phyloP scores from a whole-genome alignment of 2,329 filamentous ascomycete species.

The Verticillium tricorpus region DNA sequence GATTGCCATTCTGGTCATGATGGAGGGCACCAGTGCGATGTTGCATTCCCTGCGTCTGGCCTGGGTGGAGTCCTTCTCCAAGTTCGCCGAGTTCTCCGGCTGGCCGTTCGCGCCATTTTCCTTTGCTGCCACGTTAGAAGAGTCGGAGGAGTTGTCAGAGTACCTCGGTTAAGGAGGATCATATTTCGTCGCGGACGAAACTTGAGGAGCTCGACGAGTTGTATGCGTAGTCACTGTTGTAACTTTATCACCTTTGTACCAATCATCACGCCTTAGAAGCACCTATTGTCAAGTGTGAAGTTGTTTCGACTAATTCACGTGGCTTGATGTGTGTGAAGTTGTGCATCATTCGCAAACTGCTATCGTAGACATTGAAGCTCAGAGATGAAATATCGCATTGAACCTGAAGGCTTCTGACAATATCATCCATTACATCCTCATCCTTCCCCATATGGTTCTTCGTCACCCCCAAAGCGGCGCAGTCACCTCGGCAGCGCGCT shows the following conservation, averaged over 20 bases:
- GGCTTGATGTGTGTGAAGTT: not conserved
- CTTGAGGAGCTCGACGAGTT: conserved; percentile 1
- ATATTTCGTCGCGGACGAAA: not conserved
- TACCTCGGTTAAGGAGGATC: conserved; percentile 38
- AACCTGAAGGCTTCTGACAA: not conserved
- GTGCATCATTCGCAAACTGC: too few species aligned
- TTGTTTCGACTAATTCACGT: not conserved
- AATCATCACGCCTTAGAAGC: conserved; percentile 5
- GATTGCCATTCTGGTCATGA: conserved; percentile 71
- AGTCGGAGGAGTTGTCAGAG: conserved; percentile 62
- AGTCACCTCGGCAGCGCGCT: conserved; percentile 83
- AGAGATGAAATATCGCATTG: not conserved
- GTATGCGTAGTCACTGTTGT: conserved; percentile 10
- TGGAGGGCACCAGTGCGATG: conserved; percentile 97
- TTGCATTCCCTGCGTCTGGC: conserved; percentile 86
- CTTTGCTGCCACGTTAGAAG: conserved; percentile 78
- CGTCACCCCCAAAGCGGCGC: conserved; percentile 58
- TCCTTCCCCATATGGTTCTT: not conserved
- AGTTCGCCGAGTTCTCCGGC: conserved; percentile 90
- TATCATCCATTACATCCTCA: not conserved
- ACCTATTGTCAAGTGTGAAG: not conserved
- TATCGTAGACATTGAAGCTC: too few species aligned
- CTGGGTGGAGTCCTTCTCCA: conserved; percentile 97
- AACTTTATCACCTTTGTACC: conserved; percentile 13
- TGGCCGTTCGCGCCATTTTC: conserved; percentile 86